Evolutionary conservation across 1,139 yeast species (phyloP), one percentile per base, ranked within the genome.

Genomic region (Saccharomyces hybrid): DNA sequence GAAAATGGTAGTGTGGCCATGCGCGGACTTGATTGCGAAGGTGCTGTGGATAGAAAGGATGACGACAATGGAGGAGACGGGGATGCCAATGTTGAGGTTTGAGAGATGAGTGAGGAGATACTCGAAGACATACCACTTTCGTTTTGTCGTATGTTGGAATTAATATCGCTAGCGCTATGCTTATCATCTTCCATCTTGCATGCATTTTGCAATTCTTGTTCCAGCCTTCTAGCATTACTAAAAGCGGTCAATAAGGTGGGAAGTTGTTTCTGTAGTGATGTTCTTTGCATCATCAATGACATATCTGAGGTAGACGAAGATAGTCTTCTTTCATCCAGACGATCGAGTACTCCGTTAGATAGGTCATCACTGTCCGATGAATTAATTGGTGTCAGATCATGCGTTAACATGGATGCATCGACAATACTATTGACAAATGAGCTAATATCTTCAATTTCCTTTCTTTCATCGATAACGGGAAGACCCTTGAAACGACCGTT

Each of bases 171-270:
- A 11, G 42, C 8, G 19, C 21, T 34, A 14, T 34, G 21, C 16
- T 14, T 16, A 14, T 34, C 3, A 34, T 14, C 42, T 11, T 48
- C 8, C 14, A 48, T 14, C 14, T 21, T 48, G 26, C 50, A 6
- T 34, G 59, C 58, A 31, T 54, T 58, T 48, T 61, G 64, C 51
- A 67, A 56, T 49, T 66, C 71, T 48, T 61, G 59, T 38, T 71
- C 73, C 24, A 72, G 53, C 46, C 60, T 64, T 54, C 66, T 70
- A 1, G 73, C 73, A 47, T 71, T 72, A 53, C 69, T 69, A 56
- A 72, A 72, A 8, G 75, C 74, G 48, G 68, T 70, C 58, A 72
- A 59, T 52, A 72, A 55, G 28, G 66, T 64, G n/a, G 75, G 75
- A 31, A 72, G 52, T 56, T 71, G 73, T 49, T 68, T 68, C 2